Evolutionary conservation across 148 eudicot genomes (phyloP).

Genomic region (Camellia japonica): DNA sequence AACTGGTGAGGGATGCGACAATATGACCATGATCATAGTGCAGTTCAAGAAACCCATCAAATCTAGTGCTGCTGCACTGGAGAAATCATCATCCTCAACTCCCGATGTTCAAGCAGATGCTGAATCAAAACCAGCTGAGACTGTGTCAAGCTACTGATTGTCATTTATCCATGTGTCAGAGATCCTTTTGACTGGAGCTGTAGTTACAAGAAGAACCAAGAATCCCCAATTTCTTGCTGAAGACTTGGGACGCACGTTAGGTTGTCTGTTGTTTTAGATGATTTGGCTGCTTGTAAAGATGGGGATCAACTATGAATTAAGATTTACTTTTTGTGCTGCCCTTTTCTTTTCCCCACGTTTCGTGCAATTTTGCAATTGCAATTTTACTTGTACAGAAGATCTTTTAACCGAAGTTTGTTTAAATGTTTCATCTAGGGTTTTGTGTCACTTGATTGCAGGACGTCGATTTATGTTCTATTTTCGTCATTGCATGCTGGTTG

Average conservation of each 20-base stretch:
- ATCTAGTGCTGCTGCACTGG: slow-evolving; percentile 28
- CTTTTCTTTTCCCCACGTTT: no score
- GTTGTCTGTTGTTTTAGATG: no score
- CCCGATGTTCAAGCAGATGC: slow-evolving; percentile 6
- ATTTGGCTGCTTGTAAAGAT: no score
- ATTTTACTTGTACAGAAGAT: no score
- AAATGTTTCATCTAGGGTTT: no score
- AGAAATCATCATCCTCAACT: slow-evolving; percentile 29
- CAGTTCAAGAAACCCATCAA: slow-evolving; percentile 64
- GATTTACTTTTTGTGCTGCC: no score
- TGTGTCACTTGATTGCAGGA: no score
- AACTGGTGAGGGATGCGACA: slow-evolving; percentile 95
- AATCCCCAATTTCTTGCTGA: slow-evolving; percentile 4
- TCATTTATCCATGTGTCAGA: background rate
- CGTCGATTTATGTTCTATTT: no score
- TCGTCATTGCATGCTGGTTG: no score
- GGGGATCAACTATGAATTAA: no score
- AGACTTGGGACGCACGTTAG: background rate
- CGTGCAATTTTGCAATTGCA: no score
- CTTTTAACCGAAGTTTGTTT: no score
- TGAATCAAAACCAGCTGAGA: slow-evolving; percentile 27
- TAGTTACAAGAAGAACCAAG: background rate
- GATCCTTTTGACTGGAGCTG: background rate
- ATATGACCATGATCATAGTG: slow-evolving; percentile 97
- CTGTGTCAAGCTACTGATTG: slow-evolving; percentile 33